Base-by-base conservation (phyloP, 306 rosid genomes). In the Carpinus viminea region DNA sequence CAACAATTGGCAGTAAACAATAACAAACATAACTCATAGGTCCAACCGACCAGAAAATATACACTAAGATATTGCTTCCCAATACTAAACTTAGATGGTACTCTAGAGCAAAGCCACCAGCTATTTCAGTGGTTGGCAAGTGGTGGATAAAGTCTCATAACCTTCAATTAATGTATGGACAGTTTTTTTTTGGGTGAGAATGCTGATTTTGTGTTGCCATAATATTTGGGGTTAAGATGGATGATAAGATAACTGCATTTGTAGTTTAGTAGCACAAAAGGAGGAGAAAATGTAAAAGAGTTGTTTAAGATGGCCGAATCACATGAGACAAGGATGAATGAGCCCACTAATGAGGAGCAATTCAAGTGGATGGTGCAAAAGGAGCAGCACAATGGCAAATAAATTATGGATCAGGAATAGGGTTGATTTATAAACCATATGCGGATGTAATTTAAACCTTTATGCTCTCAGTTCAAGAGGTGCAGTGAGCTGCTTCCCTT, bases 1-100 rank as follows among this genome's bases (percentile, higher is more conserved):
- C 72, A 20, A 84, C 47, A 69, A 77, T 15, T 73, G 73, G 60
- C 59, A 60, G 62, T 54, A 8, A 54, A 77, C 66, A 48, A 62
- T 34, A 76, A 43, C 60, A 77, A 82, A 60, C 68, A 75, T 70
- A 53, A 56, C 69, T 78, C 15, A 56, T 75, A 64, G 47, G 64
- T 43, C 57, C 28, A 57, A 57, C 81, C 56, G 60, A 77, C 68
- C 70, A 47, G 55, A 70, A 24, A 73, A 31, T 31, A 31, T 51
- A 12, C 12, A 66, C 38, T 53, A 81, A 53, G 45, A 38, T 65
- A 65, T 16, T 34, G 24, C 47, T 65, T 65, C 71, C 71, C 36
- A 48, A 65, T 34, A 18, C 50, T 17, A 31, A 65, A 38, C 47
- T 36, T 12, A 2, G 50, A 16, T 41, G 17, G 13, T 20, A 57